phyloP scores from a whole-genome alignment of 305 asterid species.

The Coffea humblotiana region DNA sequence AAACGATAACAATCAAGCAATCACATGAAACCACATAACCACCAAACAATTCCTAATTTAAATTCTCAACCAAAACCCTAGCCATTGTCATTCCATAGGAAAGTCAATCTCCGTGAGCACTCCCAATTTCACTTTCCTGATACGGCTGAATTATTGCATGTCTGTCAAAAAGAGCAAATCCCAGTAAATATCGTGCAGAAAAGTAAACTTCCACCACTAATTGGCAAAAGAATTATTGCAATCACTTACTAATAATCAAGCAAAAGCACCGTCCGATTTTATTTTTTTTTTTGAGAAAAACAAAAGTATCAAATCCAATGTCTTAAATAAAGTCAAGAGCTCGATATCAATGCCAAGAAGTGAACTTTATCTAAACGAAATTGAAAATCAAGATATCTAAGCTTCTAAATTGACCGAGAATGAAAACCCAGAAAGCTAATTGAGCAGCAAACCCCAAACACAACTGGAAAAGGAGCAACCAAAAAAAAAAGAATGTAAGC shows the following conservation, averaged over 20 bases:
- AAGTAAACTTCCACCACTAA: conserved; percentile 11
- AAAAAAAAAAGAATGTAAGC: background rate
- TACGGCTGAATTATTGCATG: conserved; percentile 20
- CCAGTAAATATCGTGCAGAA: conserved; percentile 19
- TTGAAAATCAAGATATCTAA: conserved; percentile 14
- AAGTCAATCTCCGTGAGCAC: conserved; percentile 27
- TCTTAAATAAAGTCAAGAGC: conserved; percentile 8
- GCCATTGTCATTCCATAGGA: conserved; percentile 19
- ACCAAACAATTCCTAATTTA: conserved; percentile 24
- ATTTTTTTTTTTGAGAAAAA: background rate
- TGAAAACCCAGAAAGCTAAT: conserved; percentile 23
- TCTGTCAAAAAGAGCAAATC: conserved; percentile 31
- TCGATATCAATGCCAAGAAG: conserved; percentile 11
- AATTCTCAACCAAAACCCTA: conserved; percentile 31
- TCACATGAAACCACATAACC: conserved; percentile 20
- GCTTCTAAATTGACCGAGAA: conserved; percentile 18
- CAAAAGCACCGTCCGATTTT: conserved; percentile 8
- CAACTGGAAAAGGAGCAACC: background rate
- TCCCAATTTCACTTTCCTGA: conserved; percentile 22
- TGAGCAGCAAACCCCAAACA: conserved; percentile 11
- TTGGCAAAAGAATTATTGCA: conserved; percentile 5
- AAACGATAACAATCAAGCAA: conserved; percentile 16
- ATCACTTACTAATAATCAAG: conserved; percentile 13
- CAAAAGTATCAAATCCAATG: conserved; percentile 21
- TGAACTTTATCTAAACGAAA: conserved; percentile 26